Base-by-base conservation (phyloP, 202 grass and related monocot genomes). In the Saccharum hybrid region DNA sequence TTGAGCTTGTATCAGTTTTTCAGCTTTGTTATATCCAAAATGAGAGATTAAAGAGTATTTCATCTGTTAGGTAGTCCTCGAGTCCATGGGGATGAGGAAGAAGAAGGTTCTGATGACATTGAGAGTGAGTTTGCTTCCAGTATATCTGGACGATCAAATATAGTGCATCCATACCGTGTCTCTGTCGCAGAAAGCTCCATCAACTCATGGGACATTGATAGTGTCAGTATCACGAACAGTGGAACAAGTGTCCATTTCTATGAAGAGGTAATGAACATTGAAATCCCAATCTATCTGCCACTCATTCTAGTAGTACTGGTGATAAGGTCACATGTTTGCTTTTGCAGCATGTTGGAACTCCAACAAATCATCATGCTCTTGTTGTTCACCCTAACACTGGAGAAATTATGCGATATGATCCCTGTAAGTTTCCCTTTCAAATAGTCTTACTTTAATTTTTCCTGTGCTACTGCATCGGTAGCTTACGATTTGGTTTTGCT, bases 121-220 rank as follows among this genome's bases (percentile, higher is more conserved):
- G 79, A 82, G 79, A 82, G 68, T 36, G 79, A 82, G 54, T 82
- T 82, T 82, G 79, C 79, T 72, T 82, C 68, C 23, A 82, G 79
- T 72, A 22, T 34, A 72, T 39, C 68, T 82, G 79, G 68, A 63
- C 8, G 79, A 63, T 82, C 79, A 42, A 80, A 28, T 18, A 10
- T 21, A 61, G 54, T 72, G 68, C 79, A 82, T 61, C 79, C 79
- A 43, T 82, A 82, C 54, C 79, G 68, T 33, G 39, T 62, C 79
- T 82, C 68, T 22, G 54, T 82, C 1, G 51, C 79, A 62, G 79
- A 82, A 82, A 82, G 79, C 68, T 72, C 79, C 79, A 82, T 82
- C 54, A 82, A 43, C 39, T 63, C 79, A 62, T 82, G 68, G 79
- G 79, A 82, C 39, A 63, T 63, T 0, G 79, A 82, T 31, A 82